Evolutionary conservation across 2,329 filamentous ascomycete genomes (phyloP).

Genomic region (Zasmidium citrigriseum): DNA sequence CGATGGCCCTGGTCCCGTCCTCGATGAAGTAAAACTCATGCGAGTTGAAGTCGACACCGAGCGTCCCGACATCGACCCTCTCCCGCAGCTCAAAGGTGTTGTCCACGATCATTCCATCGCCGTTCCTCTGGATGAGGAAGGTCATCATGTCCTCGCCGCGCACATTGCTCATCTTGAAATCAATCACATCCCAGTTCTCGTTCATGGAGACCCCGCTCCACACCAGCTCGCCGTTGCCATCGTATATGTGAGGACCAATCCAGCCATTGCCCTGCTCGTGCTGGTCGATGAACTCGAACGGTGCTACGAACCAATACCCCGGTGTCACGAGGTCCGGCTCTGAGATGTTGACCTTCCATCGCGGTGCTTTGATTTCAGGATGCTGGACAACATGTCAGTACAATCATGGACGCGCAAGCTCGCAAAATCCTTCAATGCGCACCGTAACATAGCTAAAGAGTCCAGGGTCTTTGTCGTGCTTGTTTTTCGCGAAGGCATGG

Average conservation of each 20-base stretch:
- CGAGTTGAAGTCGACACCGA: slow-evolving; percentile 19
- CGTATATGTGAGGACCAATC: slow-evolving; percentile 21
- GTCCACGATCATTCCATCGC: slow-evolving; percentile 15
- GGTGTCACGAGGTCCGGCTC: slow-evolving; percentile 11
- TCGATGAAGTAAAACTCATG: slow-evolving; percentile 22
- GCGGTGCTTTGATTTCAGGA: slow-evolving; percentile 22
- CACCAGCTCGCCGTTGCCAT: slow-evolving; percentile 19
- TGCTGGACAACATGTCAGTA: slow-evolving; percentile 5
- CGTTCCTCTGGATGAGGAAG: slow-evolving; percentile 9
- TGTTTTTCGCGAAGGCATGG: not conserved
- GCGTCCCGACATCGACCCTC: slow-evolving; percentile 12
- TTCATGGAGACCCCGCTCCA: slow-evolving; percentile 20
- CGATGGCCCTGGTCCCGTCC: slow-evolving; percentile 12
- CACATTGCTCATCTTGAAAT: slow-evolving; percentile 20
- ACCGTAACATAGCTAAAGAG: slow-evolving; percentile 13
- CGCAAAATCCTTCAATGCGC: not conserved
- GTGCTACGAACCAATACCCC: slow-evolving; percentile 26
- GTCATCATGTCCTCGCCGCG: slow-evolving; percentile 15
- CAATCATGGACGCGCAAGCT: not conserved
- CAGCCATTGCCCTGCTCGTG: slow-evolving; percentile 16
- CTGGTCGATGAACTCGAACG: slow-evolving; percentile 17
- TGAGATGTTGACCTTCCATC: slow-evolving; percentile 15
- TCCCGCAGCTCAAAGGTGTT: slow-evolving; percentile 13
- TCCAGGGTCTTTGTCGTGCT: slow-evolving; percentile 9
- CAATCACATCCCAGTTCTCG: slow-evolving; percentile 14